phyloP scores from a whole-genome alignment of 257 asterid species.

The Vinca minor region DNA sequence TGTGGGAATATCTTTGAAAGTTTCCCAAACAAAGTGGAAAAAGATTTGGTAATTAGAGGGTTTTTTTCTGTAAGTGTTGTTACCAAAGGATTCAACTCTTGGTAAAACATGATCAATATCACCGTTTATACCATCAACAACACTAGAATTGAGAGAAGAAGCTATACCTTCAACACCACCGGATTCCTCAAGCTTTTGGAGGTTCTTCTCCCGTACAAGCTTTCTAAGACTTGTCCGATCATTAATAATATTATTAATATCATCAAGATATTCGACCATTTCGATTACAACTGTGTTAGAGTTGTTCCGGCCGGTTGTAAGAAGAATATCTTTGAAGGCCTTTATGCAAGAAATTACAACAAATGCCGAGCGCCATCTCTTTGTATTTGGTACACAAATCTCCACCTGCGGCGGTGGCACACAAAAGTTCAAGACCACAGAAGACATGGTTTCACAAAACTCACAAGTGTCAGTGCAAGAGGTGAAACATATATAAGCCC shows the following conservation, averaged over 20 bases:
- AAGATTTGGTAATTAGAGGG: conserved; percentile 26
- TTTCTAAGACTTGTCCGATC: conserved; percentile 20
- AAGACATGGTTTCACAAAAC: conserved; percentile 2
- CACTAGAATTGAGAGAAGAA: conserved; percentile 12
- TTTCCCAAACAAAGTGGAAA: conserved; percentile 25
- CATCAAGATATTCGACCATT: neutral
- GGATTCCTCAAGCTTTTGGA: conserved; percentile 8
- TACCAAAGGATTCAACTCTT: conserved; percentile 29
- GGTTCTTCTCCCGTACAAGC: conserved; percentile 29
- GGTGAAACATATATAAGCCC: no score
- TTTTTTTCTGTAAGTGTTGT: conserved; percentile 24
- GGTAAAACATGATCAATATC: conserved; percentile 18
- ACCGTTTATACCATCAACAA: conserved; percentile 18
- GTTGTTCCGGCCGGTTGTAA: no score
- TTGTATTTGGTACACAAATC: conserved; percentile 3
- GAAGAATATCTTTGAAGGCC: conserved; percentile 18
- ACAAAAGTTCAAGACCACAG: neutral
- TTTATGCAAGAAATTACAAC: conserved; percentile 21
- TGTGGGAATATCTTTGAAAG: conserved; percentile 27
- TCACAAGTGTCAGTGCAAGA: no score
- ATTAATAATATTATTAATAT: no score
- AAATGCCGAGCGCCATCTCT: conserved; percentile 26
- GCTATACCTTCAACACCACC: conserved; percentile 34
- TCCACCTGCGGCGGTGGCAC: no score
- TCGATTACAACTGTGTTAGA: no score